Evolutionary conservation across 2,329 filamentous ascomycete species (phyloP).

Genomic region (Botrytis medusae): DNA sequence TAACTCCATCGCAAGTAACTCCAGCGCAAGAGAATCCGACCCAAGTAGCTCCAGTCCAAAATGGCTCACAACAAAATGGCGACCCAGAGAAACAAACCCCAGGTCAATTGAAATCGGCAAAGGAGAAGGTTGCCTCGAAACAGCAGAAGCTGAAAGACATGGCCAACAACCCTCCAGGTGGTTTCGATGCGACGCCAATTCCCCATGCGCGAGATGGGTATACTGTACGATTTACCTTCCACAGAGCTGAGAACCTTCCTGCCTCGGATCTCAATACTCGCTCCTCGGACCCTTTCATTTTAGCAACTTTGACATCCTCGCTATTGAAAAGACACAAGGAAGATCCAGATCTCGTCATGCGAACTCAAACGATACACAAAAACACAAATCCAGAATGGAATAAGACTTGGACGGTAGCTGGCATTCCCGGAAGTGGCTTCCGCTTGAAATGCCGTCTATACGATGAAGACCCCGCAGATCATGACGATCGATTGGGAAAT

Average conservation of each 20-base stretch:
- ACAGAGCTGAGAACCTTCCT: conserved; percentile 77
- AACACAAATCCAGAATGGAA: conserved; percentile 79
- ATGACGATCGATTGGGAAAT: conserved; percentile 85
- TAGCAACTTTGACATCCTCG: conserved; percentile 67
- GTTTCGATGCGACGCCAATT: conserved; percentile 77
- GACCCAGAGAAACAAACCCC: conserved; percentile 13
- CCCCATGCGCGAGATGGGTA: conserved; percentile 74
- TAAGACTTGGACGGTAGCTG: conserved; percentile 82
- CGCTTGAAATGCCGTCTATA: conserved; percentile 81
- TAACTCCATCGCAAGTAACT: background rate
- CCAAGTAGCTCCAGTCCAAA: background rate
- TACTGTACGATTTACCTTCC: conserved; percentile 82
- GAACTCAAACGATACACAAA: conserved; percentile 73
- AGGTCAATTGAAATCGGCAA: conserved; percentile 25
- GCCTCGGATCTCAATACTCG: conserved; percentile 75
- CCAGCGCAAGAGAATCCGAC: background rate
- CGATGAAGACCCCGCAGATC: conserved; percentile 84
- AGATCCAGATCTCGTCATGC: conserved; percentile 71
- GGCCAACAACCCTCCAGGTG: conserved; percentile 51
- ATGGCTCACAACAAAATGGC: background rate
- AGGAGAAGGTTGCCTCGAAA: conserved; percentile 38
- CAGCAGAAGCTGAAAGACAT: conserved; percentile 38
- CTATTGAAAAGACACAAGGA: conserved; percentile 80
- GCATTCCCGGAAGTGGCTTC: conserved; percentile 79
- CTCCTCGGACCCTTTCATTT: conserved; percentile 80